phyloP scores from a whole-genome alignment of 1,284 basidiomycete genomes.

The Leccinum subrobustum region DNA sequence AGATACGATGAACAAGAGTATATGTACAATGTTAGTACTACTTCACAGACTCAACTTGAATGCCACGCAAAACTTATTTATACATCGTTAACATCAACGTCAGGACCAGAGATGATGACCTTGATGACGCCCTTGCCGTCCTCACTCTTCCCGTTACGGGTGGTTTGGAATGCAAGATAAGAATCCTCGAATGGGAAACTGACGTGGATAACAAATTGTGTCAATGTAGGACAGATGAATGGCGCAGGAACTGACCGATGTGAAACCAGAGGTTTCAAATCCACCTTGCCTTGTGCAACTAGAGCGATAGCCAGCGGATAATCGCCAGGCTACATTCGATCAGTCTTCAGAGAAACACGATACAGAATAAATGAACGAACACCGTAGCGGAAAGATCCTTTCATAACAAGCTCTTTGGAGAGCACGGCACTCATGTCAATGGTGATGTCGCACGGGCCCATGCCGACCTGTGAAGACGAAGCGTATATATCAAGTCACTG shows the following conservation, averaged over 20 bases:
- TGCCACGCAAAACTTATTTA: constrained; percentile 19
- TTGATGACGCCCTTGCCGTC: constrained; percentile 76
- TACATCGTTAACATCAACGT: constrained; percentile 40
- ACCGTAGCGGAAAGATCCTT: constrained; percentile 87
- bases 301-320: constrained; percentile 86
- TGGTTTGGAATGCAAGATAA: constrained; percentile 77
- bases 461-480: constrained; percentile 57
- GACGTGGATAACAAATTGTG: neutral
- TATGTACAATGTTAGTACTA: neutral
- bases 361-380: constrained; percentile 40
- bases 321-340: constrained; percentile 63
- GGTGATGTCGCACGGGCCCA: constrained; percentile 63
- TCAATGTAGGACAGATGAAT: neutral
- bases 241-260: constrained; percentile 56
- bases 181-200: constrained; percentile 79
- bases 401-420: constrained; percentile 78
- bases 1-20: neutral
- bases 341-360: constrained; percentile 1
- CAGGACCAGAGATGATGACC: constrained; percentile 76
- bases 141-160: constrained; percentile 75
- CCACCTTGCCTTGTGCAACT: constrained; percentile 74
- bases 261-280: constrained; percentile 88
- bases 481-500: constrained; percentile 1
- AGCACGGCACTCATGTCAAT: constrained; percentile 63
- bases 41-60: neutral